Evolutionary conservation across 2,329 filamentous ascomycete genomes (phyloP), one percentile per base, ranked within the genome.

Genomic region (Rosellinia necatrix): DNA sequence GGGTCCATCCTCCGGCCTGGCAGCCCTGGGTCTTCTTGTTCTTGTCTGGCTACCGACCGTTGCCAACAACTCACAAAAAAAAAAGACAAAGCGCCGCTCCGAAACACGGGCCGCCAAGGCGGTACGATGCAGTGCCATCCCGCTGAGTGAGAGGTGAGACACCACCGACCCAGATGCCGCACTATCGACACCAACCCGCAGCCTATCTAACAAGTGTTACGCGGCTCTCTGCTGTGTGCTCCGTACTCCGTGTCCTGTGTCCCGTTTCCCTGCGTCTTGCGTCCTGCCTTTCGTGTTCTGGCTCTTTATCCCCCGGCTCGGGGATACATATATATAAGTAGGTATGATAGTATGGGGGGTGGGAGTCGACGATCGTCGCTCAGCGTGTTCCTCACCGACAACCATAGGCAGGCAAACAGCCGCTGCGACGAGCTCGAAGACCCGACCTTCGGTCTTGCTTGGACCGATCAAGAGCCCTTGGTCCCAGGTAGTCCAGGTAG

Each of bases 51-150:
- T n/a, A n/a, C n/a, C n/a, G 22, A 52, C 42, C 24, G 42, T 21
- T 8, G 25, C n/a, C n/a, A n/a, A n/a, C n/a, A n/a, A n/a, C n/a
- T n/a, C n/a, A n/a, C n/a, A n/a, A n/a, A n/a, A n/a, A n/a, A n/a
- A n/a, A n/a, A n/a, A n/a, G n/a, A 42, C 19, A 24, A 53, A 24
- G 43, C 24, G 8, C 49, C 53, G 8, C 49, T 57, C 54, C 54
- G 54, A 57, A n/a, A 49, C 37, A 49, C 49, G 43, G 54, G 49
- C 13, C 49, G n/a, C n/a, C n/a, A n/a, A n/a, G n/a, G n/a, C n/a
- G 25, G 22, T 34, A 43, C 30, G 12, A 27, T 38, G 38, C 44
- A 49, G 43, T 53, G 27, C 37, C 34, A 25, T 43, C 49, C 54
- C 43, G 49, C 49, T 49, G 38, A 32, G 37, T 44, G 38, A 25